Conservation (phyloP, 169 alveolate species). For the Perkinsus chesapeaki region DNA sequence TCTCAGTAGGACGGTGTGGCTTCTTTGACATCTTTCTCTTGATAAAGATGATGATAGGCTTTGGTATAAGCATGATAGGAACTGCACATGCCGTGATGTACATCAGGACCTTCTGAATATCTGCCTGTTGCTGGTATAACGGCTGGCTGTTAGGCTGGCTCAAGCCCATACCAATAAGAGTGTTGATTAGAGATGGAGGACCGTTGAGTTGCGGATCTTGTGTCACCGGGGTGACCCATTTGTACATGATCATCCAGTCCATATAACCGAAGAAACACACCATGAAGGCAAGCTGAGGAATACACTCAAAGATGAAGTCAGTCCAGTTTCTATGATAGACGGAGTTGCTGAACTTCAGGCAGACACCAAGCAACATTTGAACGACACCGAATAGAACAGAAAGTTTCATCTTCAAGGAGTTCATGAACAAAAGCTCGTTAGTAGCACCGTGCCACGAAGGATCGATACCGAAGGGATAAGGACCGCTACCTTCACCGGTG, state of each 20-base stretch:
- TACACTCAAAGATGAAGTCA: constrained; percentile 90
- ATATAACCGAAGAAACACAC: constrained; percentile 89
- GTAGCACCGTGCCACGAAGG: constrained; percentile 95
- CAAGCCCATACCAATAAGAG: constrained; percentile 86
- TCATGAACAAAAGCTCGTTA: constrained; percentile 88
- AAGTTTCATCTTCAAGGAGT: constrained; percentile 96
- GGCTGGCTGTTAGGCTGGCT: constrained; percentile 52
- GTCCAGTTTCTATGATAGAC: constrained; percentile 68
- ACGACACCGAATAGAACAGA: constrained; percentile 69
- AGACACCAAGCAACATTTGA: constrained; percentile 88
- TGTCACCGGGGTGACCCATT: constrained; percentile 84
- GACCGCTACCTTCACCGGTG: constrained; percentile 16
- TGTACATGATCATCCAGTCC: constrained; percentile 82
- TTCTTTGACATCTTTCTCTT: constrained; percentile 22
- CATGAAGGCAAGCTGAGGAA: constrained; percentile 94
- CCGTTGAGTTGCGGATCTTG: constrained; percentile 31
- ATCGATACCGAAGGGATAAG: constrained; percentile 97
- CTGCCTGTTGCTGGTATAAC: constrained; percentile 58
- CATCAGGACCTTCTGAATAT: constrained; percentile 60
- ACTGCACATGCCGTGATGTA: constrained; percentile 69
- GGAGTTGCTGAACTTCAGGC: constrained; percentile 88
- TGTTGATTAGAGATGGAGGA: constrained; percentile 70
- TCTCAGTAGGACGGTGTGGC: constrained; percentile 7
- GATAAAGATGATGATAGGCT: constrained; percentile 67
- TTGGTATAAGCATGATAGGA: constrained; percentile 90